These are phyloP conservation scores for Chlorella ohadii DNA, from an alignment of 139 green algal species.

Conservation along the genomic window DNA sequence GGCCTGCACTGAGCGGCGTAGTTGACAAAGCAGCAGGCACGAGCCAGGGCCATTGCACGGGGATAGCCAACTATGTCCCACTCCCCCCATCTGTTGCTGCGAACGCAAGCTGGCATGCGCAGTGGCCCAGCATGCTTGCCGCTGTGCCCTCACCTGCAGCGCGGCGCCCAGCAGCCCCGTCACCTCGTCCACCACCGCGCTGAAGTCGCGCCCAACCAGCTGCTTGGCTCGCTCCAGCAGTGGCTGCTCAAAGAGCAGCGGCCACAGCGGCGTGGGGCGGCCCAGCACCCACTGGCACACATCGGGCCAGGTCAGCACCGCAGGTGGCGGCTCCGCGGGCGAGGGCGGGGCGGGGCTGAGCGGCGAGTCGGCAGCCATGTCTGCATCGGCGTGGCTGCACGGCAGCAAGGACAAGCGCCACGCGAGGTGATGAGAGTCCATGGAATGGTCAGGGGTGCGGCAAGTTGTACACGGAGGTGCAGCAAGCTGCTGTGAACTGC, in stretches of 20 bases:
- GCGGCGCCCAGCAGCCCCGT: not conserved
- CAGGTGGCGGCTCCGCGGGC: not conserved
- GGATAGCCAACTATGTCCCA: too few species aligned
- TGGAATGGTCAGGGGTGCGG: not conserved
- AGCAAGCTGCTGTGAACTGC: too few species aligned
- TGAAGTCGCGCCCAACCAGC: conserved; percentile 67
- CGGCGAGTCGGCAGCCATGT: not conserved
- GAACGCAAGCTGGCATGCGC: not conserved
- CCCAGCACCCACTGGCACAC: conserved; percentile 82
- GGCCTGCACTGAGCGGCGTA: too few species aligned
- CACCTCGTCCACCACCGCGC: conserved; percentile 19
- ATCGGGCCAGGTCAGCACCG: conserved; percentile 57
- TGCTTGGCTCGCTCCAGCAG: conserved; percentile 68
- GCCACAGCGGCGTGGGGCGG: conserved; percentile 70
- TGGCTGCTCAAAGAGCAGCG: conserved; percentile 73
- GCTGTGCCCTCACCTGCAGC: conserved; percentile 17
- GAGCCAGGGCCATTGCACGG: too few species aligned
- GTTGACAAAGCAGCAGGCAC: too few species aligned
- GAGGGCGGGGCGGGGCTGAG: not conserved
- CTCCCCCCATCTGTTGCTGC: too few species aligned
- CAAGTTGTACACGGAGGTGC: not conserved
- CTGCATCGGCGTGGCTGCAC: too few species aligned
- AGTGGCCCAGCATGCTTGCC: too few species aligned
- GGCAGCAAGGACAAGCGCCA: not conserved
- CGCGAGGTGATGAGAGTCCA: too few species aligned